Percentiles rank a stretch among this genome's conserved stretches.
phyloP scores from a whole-genome alignment of 352 stramenopile species.

The Globisporangium nunn region DNA sequence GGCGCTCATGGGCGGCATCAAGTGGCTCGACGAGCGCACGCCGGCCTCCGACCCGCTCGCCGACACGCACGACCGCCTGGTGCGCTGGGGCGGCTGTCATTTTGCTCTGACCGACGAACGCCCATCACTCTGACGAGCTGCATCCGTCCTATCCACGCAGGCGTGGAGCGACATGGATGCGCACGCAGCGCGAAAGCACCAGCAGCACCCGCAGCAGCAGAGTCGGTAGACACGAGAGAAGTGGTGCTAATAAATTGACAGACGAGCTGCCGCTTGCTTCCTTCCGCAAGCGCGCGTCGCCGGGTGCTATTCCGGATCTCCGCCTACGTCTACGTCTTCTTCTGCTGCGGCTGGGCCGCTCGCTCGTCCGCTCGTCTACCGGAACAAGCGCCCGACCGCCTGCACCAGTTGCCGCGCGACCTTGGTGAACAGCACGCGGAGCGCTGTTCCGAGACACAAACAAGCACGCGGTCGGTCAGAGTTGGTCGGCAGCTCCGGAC shows the following conservation, averaged over 20 bases:
- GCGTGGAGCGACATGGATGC: slow-evolving; percentile 65
- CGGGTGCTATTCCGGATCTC: not conserved
- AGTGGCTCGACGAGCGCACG: slow-evolving; percentile 63
- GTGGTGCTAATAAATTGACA: not conserved
- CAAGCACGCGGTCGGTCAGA: no score
- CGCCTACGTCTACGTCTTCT: not conserved
- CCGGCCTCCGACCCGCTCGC: slow-evolving; percentile 29
- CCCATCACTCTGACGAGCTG: not conserved
- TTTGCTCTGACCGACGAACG: no score
- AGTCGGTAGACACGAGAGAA: slow-evolving; percentile 1
- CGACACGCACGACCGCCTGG: slow-evolving; percentile 31
- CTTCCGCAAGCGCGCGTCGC: not conserved
- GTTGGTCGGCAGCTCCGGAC: no score
- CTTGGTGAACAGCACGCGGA: slow-evolving; percentile 56
- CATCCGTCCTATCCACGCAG: slow-evolving; percentile 11
- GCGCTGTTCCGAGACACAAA: slow-evolving; percentile 10
- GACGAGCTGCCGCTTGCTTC: not conserved
- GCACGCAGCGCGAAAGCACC: slow-evolving; percentile 15
- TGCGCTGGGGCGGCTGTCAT: slow-evolving; percentile 13
- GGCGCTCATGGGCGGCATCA: slow-evolving; percentile 50
- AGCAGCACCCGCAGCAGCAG: not conserved
- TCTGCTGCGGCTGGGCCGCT: not conserved
- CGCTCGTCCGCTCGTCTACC: slow-evolving; percentile 17
- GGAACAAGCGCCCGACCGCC: slow-evolving; percentile 41
- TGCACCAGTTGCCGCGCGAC: slow-evolving; percentile 62